phyloP scores from a whole-genome alignment of 306 rosid genomes.

The Styphnolobium japonicum region DNA sequence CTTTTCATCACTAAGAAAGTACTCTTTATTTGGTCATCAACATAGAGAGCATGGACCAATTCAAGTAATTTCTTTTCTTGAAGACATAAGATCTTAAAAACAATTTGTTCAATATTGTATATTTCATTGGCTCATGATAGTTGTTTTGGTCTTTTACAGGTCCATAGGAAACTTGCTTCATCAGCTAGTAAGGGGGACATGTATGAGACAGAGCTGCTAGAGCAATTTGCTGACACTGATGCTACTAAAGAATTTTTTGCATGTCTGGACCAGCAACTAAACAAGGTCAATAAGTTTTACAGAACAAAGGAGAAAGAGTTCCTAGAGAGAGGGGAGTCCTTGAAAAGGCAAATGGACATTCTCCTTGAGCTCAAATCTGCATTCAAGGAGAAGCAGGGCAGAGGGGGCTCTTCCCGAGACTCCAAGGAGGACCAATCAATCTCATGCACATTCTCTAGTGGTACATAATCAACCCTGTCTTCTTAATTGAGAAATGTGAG shows the following conservation, averaged over 20 bases:
- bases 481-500: not conserved
- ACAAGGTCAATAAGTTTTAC: conserved; percentile 84
- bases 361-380: conserved; percentile 65
- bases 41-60: conserved; percentile 78
- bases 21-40: conserved; percentile 60
- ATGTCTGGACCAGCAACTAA: conserved; percentile 81
- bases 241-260: conserved; percentile 82
- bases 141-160: conserved; percentile 37
- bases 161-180: conserved; percentile 80
- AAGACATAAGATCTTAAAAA: not conserved
- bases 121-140: not conserved
- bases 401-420: conserved; percentile 39
- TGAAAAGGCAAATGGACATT: conserved; percentile 82
- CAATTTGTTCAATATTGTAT: not conserved
- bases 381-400: conserved; percentile 44
- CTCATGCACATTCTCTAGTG: conserved; percentile 74
- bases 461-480: conserved; percentile 37
- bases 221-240: conserved; percentile 73
- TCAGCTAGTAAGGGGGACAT: conserved; percentile 73
- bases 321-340: conserved; percentile 76
- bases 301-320: conserved; percentile 77
- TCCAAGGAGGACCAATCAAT: conserved; percentile 83
- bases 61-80: conserved; percentile 61
- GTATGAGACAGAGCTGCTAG: conserved; percentile 91
- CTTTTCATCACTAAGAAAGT: conserved; percentile 53